Conservation (phyloP, 2,329 filamentous ascomycete species). For the Aphanocladium album region DNA sequence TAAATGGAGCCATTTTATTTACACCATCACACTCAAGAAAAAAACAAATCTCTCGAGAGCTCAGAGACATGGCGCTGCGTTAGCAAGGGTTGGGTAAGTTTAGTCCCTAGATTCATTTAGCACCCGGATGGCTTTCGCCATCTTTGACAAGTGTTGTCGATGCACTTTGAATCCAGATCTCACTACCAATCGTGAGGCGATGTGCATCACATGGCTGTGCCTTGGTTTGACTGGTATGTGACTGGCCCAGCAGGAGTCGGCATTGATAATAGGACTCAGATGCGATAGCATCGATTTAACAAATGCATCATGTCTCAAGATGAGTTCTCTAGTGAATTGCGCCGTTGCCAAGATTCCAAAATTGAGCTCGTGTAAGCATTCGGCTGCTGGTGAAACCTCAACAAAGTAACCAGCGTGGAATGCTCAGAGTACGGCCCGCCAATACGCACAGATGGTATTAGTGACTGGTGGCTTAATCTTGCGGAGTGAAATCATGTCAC, state of each 20-base stretch:
- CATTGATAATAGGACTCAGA: background rate
- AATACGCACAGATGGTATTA: conserved; percentile 3
- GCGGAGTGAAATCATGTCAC: background rate
- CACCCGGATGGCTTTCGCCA: conserved; percentile 5
- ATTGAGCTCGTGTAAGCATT: background rate
- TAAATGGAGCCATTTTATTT: background rate
- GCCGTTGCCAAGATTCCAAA: background rate
- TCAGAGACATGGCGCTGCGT: background rate
- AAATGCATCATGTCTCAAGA: background rate
- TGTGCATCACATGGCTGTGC: background rate
- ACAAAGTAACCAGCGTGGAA: background rate
- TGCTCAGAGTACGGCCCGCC: background rate
- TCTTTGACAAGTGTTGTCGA: background rate
- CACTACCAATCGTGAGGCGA: background rate
- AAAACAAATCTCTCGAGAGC: background rate
- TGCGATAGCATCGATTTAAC: background rate
- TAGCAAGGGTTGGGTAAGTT: background rate
- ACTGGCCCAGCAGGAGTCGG: background rate
- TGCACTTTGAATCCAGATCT: background rate
- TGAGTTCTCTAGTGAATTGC: background rate
- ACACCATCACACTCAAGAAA: background rate
- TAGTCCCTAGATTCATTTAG: background rate
- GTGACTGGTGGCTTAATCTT: background rate
- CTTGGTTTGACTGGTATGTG: background rate
- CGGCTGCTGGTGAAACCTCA: background rate